Evolutionary conservation across 371 early-diverging fungal species (phyloP).

Genomic region (Haplosporangium sp.): DNA sequence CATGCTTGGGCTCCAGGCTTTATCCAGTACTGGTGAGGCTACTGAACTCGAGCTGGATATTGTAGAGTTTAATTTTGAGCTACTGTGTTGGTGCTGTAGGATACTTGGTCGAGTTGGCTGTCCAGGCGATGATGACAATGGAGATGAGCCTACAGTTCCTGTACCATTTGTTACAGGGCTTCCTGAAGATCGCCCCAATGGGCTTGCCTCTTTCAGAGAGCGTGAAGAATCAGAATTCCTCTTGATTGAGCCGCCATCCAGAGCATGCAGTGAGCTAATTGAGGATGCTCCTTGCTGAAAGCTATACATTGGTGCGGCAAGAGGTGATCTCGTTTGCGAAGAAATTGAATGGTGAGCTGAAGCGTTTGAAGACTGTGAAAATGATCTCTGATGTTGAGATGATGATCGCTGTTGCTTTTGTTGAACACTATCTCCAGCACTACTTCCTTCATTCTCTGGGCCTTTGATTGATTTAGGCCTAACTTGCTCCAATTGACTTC

Average conservation of each 20-base stretch:
- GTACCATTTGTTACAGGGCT: constrained; percentile 13
- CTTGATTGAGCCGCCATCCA: constrained; percentile 26
- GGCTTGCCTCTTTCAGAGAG: constrained; percentile 36
- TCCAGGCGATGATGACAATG: constrained; percentile 19
- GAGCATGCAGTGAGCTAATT: constrained; percentile 43
- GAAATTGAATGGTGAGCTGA: constrained; percentile 21
- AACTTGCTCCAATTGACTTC: constrained; percentile 29
- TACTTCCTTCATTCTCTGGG: constrained; percentile 15
- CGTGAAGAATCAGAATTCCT: constrained; percentile 47
- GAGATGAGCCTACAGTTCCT: constrained; percentile 15
- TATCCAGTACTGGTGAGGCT: constrained; percentile 42
- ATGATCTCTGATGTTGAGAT: constrained; percentile 38
- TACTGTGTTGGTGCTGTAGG: constrained; percentile 35
- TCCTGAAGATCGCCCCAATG: constrained; percentile 31
- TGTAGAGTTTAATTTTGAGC: constrained; percentile 32
- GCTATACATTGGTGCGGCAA: constrained; percentile 43
- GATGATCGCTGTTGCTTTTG: constrained; percentile 19
- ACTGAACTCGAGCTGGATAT: constrained; percentile 17
- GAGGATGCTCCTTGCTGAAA: constrained; percentile 36
- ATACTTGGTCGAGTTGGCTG: constrained; percentile 13
- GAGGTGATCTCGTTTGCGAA: constrained; percentile 32
- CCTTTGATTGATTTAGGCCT: constrained; percentile 5
- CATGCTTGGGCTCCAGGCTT: constrained; percentile 40
- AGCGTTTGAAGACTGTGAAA: constrained; percentile 39
- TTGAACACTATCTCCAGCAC: background rate